Evolutionary conservation across 345 rosid species (phyloP).

Genomic region (Eucalyptus tenuipes): DNA sequence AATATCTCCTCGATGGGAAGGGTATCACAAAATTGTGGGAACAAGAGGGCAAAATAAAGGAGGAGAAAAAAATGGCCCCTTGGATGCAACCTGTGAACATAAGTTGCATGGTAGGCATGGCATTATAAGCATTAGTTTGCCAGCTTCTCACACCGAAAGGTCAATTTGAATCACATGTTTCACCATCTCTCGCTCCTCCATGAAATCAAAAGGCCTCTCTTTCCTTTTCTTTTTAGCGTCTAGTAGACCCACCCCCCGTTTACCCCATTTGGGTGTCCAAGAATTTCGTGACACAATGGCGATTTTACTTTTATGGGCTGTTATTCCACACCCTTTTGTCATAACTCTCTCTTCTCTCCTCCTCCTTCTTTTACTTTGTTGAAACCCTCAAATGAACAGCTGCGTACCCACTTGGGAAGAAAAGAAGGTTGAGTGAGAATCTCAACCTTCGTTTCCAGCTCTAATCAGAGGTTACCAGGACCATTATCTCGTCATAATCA

Average conservation of each 20-base stretch:
- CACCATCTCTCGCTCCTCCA: not conserved
- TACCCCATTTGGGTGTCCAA: conserved; percentile 13
- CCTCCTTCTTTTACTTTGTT: not conserved
- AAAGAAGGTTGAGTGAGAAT: not conserved
- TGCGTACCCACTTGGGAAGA: not conserved
- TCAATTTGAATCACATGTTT: conserved; percentile 5
- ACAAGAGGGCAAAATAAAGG: not conserved
- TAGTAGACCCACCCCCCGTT: not conserved
- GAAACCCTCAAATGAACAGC: not conserved
- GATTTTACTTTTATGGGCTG: not conserved
- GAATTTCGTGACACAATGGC: conserved; percentile 33
- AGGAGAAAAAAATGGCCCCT: not conserved
- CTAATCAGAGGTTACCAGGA: not conserved
- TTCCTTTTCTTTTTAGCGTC: not conserved
- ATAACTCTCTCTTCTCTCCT: not conserved
- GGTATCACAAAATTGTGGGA: not conserved
- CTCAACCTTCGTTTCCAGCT: not conserved
- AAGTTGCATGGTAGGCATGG: not conserved
- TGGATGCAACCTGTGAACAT: not conserved
- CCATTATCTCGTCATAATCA: not conserved
- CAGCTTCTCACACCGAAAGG: not conserved
- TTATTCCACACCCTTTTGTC: not conserved
- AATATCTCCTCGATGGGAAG: not conserved
- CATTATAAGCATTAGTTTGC: not conserved
- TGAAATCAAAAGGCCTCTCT: not conserved